phyloP scores from a whole-genome alignment of 805 yeast species.

The Suhomyces vadensis region DNA sequence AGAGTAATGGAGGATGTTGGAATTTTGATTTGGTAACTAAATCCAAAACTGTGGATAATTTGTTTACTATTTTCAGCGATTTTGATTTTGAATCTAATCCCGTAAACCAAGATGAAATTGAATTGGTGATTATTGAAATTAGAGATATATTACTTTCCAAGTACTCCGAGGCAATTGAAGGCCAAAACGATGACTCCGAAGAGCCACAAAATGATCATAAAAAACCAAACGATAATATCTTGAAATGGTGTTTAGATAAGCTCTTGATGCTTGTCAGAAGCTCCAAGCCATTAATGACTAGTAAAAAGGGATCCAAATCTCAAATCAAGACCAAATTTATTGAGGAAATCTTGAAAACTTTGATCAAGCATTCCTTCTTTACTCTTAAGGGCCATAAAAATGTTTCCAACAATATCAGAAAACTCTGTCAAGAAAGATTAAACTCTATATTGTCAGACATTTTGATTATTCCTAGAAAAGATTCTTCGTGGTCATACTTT shows the following conservation, averaged over 20 bases:
- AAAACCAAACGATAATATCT: slow-evolving; percentile 35
- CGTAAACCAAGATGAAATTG: slow-evolving; percentile 13
- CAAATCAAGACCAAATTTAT: slow-evolving; percentile 22
- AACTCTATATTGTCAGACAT: slow-evolving; percentile 66
- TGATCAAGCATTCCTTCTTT: slow-evolving; percentile 47
- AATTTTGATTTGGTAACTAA: slow-evolving; percentile 79
- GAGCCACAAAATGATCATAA: slow-evolving; percentile 13
- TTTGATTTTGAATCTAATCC: slow-evolving; percentile 11
- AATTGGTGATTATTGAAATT: slow-evolving; percentile 20
- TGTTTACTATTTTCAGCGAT: slow-evolving; percentile 27
- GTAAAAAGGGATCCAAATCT: slow-evolving; percentile 9
- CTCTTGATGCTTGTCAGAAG: slow-evolving; percentile 52
- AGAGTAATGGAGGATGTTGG: slow-evolving; percentile 51
- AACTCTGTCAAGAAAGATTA: slow-evolving; percentile 59
- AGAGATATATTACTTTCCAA: slow-evolving; percentile 24
- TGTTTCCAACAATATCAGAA: slow-evolving; percentile 37
- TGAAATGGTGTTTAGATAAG: slow-evolving; percentile 62
- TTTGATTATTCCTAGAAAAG: slow-evolving; percentile 45
- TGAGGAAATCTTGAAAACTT: slow-evolving; percentile 38
- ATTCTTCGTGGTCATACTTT: slow-evolving; percentile 61
- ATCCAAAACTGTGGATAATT: slow-evolving; percentile 57
- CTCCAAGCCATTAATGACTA: slow-evolving; percentile 35
- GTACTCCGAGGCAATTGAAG: slow-evolving; percentile 23
- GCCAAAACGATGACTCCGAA: slow-evolving; percentile 22
- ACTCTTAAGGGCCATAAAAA: slow-evolving; percentile 14